A percentile compares a stretch with the other conserved stretches of the same genome.
These are phyloP conservation scores for Amoebophrya sp. DNA, from an alignment of 169 alveolate species.

Conservation along the genomic window DNA sequence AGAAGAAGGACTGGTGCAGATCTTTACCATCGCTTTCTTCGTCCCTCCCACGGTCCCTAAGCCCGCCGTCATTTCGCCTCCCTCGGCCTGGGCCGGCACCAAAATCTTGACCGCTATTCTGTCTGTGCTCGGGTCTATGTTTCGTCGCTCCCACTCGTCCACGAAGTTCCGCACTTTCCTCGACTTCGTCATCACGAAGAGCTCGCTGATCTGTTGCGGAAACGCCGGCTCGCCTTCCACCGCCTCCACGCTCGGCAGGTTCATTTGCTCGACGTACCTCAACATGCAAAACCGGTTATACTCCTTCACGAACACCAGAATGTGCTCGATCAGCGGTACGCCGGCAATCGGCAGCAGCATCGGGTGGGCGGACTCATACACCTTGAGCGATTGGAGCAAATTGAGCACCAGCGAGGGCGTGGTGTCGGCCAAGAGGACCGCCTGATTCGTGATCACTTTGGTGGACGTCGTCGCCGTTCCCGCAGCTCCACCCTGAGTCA, in stretches of 20 bases:
- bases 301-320: neutral
- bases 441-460: neutral
- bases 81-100: neutral
- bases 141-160: neutral
- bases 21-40: no score
- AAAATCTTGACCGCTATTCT: neutral
- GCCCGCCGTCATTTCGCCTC: no score
- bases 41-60: no score
- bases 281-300: neutral
- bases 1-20: no score
- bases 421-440: neutral
- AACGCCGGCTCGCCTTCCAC: neutral
- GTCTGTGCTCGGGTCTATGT: neutral
- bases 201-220: neutral
- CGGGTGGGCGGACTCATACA: neutral
- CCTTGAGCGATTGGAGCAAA: no score
- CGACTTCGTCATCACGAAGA: neutral
- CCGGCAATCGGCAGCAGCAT: neutral
- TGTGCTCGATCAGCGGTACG: neutral
- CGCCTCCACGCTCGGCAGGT: neutral
- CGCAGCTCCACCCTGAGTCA: no score
- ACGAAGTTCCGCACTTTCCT: neutral
- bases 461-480: no score
- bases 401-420: neutral
- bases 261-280: neutral